A percentile compares a stretch with the other conserved stretches of the same genome.
These are phyloP conservation scores for Suillus americanus DNA, from an alignment of 768 basidiomycete species.

Conservation along the genomic window DNA sequence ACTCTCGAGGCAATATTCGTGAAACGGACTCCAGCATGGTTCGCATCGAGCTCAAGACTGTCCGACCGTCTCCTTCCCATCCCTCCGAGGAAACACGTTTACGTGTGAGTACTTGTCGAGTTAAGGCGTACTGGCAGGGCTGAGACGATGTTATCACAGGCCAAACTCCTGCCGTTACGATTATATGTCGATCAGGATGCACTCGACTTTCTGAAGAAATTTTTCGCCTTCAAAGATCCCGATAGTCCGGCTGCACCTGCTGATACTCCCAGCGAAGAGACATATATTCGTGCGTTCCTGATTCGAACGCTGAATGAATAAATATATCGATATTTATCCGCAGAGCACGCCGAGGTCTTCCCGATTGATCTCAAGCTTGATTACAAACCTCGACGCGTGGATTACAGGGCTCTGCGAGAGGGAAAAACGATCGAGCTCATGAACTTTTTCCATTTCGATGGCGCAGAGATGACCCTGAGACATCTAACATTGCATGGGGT, in stretches of 20 bases:
- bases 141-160: conserved; percentile 42
- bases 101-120: conserved; percentile 49
- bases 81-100: conserved; percentile 76
- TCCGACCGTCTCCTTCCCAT: conserved; percentile 69
- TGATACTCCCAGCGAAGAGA: conserved; percentile 44
- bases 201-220: conserved; percentile 95
- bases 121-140: conserved; percentile 2
- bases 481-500: conserved; percentile 92
- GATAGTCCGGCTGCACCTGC: conserved; percentile 36
- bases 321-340: conserved; percentile 5
- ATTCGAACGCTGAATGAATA: conserved; percentile 4
- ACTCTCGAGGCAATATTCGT: conserved; percentile 83
- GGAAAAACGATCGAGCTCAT: conserved; percentile 95
- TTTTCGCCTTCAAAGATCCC: conserved; percentile 84
- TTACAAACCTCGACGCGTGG: conserved; percentile 96
- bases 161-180: conserved; percentile 85
- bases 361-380: conserved; percentile 95
- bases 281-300: conserved; percentile 67
- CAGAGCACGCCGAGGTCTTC: conserved; percentile 93
- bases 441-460: conserved; percentile 99
- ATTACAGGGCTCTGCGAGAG: conserved; percentile 86
- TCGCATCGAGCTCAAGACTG: conserved; percentile 73
- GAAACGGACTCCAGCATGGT: conserved; percentile 95
- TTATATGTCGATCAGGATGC: conserved; percentile 98
- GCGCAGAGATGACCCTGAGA: conserved; percentile 95